Conservation (phyloP, 1,284 basidiomycete genomes). For the Cutaneotrichosporon sp. region DNA sequence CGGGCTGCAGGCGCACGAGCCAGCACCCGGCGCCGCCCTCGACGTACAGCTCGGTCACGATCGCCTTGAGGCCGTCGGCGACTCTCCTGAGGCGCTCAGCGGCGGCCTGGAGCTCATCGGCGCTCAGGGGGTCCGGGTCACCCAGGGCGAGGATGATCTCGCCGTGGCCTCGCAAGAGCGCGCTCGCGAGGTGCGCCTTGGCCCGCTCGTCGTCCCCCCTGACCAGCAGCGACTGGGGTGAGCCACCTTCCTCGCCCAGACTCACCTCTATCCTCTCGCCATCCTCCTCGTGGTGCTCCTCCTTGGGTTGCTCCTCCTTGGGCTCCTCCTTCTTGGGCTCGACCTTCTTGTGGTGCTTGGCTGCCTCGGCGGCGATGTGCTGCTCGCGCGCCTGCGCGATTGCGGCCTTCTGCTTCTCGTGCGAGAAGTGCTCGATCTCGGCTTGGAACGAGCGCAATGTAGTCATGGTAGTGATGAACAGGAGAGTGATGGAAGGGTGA, state of each 20-base stretch:
- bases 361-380: slow-evolving; percentile 44
- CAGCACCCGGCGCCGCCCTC: slow-evolving; percentile 35
- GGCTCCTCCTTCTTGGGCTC: slow-evolving; percentile 25
- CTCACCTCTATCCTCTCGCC: slow-evolving; percentile 43
- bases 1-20: slow-evolving; percentile 46
- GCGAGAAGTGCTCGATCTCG: slow-evolving; percentile 50
- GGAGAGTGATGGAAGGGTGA: background rate
- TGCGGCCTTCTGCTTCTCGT: slow-evolving; percentile 45
- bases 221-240: slow-evolving; percentile 36
- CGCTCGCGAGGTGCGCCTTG: slow-evolving; percentile 37
- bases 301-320: slow-evolving; percentile 11
- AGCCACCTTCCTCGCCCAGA: slow-evolving; percentile 1
- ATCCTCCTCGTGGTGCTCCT: slow-evolving; percentile 28
- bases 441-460: slow-evolving; percentile 53
- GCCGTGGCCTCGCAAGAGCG: slow-evolving; percentile 46
- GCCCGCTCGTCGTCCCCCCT: slow-evolving; percentile 36
- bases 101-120: slow-evolving; percentile 29
- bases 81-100: slow-evolving; percentile 32
- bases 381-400: slow-evolving; percentile 45
- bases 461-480: slow-evolving; percentile 33
- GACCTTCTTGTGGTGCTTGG: slow-evolving; percentile 42
- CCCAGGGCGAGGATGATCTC: slow-evolving; percentile 48
- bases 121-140: slow-evolving; percentile 31
- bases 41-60: slow-evolving; percentile 47
- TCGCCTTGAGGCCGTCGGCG: slow-evolving; percentile 36